Evolutionary conservation across 148 eudicot genomes (phyloP).

Genomic region (Fagopyrum esculentum): DNA sequence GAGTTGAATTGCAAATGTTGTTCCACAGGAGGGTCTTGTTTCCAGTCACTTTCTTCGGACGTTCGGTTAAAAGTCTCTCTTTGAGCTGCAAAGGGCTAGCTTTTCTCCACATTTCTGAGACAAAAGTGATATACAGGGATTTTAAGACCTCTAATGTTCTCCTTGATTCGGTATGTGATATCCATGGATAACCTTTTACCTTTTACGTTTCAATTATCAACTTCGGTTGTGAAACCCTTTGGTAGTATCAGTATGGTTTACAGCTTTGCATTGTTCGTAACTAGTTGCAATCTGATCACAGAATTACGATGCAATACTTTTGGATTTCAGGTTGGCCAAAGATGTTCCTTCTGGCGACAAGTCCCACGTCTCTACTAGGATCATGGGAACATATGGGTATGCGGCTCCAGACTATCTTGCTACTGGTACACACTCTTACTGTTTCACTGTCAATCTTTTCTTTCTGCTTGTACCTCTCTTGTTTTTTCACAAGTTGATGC

Average conservation of each 20-base stretch:
- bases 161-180: slow-evolving; percentile 66
- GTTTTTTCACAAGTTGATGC: not conserved
- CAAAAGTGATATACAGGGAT: slow-evolving; percentile 84
- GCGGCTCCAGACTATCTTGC: slow-evolving; percentile 13
- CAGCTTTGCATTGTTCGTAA: not conserved
- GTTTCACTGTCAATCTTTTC: not conserved
- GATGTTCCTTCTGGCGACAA: slow-evolving; percentile 12
- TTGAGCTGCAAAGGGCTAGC: slow-evolving; percentile 89
- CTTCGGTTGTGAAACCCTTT: not conserved
- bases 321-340: slow-evolving; percentile 11
- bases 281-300: not conserved
- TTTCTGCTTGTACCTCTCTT: not conserved
- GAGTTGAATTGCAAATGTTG: not conserved
- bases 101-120: slow-evolving; percentile 68
- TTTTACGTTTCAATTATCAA: not conserved
- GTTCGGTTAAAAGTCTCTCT: slow-evolving; percentile 76
- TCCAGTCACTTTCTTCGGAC: slow-evolving; percentile 86
- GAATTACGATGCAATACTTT: slow-evolving; percentile 11
- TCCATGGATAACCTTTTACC: not conserved
- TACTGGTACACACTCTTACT: not conserved
- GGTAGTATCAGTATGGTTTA: not conserved
- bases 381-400: slow-evolving; percentile 13
- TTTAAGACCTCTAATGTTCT: slow-evolving; percentile 84
- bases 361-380: slow-evolving; percentile 11
- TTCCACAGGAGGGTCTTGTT: slow-evolving; percentile 62